Evolutionary conservation across 768 basidiomycete genomes (phyloP), one percentile per base, ranked within the genome.

Genomic region (Collybia sordida): DNA sequence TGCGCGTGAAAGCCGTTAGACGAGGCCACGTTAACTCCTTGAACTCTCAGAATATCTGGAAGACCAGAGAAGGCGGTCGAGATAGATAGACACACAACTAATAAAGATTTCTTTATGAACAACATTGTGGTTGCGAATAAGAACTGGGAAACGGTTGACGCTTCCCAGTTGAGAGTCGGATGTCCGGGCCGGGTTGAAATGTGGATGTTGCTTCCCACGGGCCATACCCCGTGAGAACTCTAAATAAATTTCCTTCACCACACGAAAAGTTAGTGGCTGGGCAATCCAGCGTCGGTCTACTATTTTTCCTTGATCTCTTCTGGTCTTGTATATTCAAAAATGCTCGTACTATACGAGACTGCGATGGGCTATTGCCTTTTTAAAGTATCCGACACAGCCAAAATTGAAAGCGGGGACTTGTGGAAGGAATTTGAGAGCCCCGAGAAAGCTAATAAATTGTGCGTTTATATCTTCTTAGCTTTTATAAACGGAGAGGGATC

Each of bases 321-420:
- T 45, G 23, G 43, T 23, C 39, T 40, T 43, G 28, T 24, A 22
- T 12, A n/a, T 45, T 57, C 5, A 31, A 71, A 70, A 70, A 98
- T 98, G 94, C 82, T 98, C 70, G 95, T 98, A 39, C 79, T 99
- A 56, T 93, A 94, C 75, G 97, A 98, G 76, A 94, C 93, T 1
- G 83, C 93, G 35, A 83, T 96, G 71, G 93, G 96, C 71, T 98
- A 93, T 78, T 94, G 92, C 77, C 88, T 99, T 47, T 98, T 99
- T 86, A 97, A 97, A 72, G 80, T 96, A 56, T 86, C 87, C 46
- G 88, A 93, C 72, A 77, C 90, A 35, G 89, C 88, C 48, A 97
- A 95, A 75, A 74, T 96, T 46, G 82, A 86, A 64, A 87, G 83
- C 57, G 86, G 87, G 49, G 86, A 97, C 70, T 70, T 98, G 42